phyloP scores from a whole-genome alignment of 495 filamentous ascomycete genomes.

The Pyronema domesticum region DNA sequence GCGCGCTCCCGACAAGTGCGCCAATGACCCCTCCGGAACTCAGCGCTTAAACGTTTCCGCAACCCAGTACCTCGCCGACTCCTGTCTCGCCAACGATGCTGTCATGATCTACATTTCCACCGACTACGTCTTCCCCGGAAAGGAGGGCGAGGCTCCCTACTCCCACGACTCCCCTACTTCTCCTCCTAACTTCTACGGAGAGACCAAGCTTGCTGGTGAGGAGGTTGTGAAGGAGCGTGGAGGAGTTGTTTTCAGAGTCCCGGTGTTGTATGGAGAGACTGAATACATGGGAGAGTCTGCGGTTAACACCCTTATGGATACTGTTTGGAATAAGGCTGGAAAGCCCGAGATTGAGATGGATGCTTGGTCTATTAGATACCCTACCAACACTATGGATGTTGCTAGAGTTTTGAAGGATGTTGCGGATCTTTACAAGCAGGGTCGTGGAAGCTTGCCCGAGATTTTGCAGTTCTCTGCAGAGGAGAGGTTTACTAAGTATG shows the following conservation, averaged over 20 bases:
- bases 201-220: conserved; percentile 78
- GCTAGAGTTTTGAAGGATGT: conserved; percentile 60
- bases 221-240: conserved; percentile 45
- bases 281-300: conserved; percentile 55
- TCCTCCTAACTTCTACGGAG: conserved; percentile 73
- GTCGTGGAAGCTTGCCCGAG: conserved; percentile 33
- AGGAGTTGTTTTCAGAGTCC: conserved; percentile 57
- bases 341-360: conserved; percentile 55
- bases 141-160: conserved; percentile 62
- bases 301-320: conserved; percentile 61
- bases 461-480: conserved; percentile 80
- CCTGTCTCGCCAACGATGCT: conserved; percentile 42
- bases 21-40: conserved; percentile 58
- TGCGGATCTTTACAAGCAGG: conserved; percentile 39
- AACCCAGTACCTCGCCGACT: conserved; percentile 44
- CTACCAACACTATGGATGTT: conserved; percentile 76
- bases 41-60: conserved; percentile 60
- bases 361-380: conserved; percentile 71
- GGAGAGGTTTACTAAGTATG: conserved; percentile 76
- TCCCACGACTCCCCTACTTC: conserved; percentile 41
- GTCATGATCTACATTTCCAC: conserved; percentile 85
- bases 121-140: conserved; percentile 82
- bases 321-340: conserved; percentile 48
- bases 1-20: conserved; percentile 70
- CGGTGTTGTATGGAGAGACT: conserved; percentile 63